Evolutionary conservation across 176 grass and related monocot genomes (phyloP), one percentile per base, ranked within the genome.

Genomic region (Oryza punctata): DNA sequence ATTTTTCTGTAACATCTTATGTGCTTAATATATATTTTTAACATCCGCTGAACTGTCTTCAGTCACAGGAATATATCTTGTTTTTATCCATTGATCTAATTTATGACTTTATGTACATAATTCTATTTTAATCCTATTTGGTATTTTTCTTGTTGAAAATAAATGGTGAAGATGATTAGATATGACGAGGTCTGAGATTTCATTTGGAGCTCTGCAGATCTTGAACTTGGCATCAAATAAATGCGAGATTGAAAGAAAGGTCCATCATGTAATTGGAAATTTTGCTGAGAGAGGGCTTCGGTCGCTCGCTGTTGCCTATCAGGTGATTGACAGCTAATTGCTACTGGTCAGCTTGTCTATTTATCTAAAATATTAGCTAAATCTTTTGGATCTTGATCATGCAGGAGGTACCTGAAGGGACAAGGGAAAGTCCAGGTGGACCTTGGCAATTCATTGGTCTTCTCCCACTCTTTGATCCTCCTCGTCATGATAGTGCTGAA

Each of bases 401-500:
- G 52, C 78, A 91, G 90, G 86, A 91, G 82, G 90, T 91, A 63
- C 90, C 82, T 88, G 86, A 87, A 69, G 85, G 90, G 69, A 91
- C 75, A 26, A 91, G 88, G 64, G 90, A 91, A 84, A 88, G 90
- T 82, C 28, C 61, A 21, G 90, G 90, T 65, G 90, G 85, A 54
- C 85, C 85, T 40, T 91, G 90, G 90, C 78, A 91, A 54, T 91
- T 91, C 64, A 44, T 91, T 86, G 90, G 90, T 45, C 90, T 91
- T 85, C 90, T 91, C 67, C 85, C 90, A 25, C 82, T 91, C 65
- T 91, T 91, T 81, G 90, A 91, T 74, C 90, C 90, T 85, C 90
- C 90, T 25, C 90, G 90, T 46, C 85, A 88, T 88, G 90, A 91
- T 68, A 91, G 90, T 88, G 86, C 90, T 74, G 90, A 91, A 88